Conservation (phyloP, 495 filamentous ascomycete species). For the Penicillium antarcticum region DNA sequence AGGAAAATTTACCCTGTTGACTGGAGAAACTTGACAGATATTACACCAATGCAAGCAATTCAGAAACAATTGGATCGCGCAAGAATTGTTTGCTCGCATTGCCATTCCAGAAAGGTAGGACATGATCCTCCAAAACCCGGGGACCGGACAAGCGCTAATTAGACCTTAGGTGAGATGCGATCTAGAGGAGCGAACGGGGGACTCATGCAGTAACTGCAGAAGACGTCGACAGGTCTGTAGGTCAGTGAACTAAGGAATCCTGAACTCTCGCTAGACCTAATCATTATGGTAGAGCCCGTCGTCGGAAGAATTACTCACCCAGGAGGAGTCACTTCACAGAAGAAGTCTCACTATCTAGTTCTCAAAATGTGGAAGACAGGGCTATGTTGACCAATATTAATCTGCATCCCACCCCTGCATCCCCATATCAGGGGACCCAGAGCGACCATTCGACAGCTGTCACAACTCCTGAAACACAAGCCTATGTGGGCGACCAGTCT, state of each 20-base stretch:
- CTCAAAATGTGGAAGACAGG: no score
- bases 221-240: constrained; percentile 1
- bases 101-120: no score
- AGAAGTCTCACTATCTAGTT: neutral
- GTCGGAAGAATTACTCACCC: neutral
- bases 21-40: no score
- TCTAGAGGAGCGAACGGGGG: constrained; percentile 5
- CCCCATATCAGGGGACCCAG: neutral
- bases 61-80: no score
- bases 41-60: no score
- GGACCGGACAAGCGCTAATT: no score
- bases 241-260: neutral
- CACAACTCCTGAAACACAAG: neutral
- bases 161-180: constrained; percentile 4
- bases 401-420: neutral
- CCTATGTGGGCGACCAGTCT: constrained; percentile 1
- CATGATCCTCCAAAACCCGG: no score
- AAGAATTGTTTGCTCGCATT: no score
- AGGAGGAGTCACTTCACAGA: neutral
- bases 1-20: no score
- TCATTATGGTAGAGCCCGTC: neutral
- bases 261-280: neutral
- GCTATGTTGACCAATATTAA: no score
- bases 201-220: constrained; percentile 7
- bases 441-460: neutral